Percentiles rank a stretch among this genome's conserved stretches.
These are phyloP conservation scores for Thymus quinquecostatus DNA, from an alignment of 257 asterid species.

Conservation along the genomic window DNA sequence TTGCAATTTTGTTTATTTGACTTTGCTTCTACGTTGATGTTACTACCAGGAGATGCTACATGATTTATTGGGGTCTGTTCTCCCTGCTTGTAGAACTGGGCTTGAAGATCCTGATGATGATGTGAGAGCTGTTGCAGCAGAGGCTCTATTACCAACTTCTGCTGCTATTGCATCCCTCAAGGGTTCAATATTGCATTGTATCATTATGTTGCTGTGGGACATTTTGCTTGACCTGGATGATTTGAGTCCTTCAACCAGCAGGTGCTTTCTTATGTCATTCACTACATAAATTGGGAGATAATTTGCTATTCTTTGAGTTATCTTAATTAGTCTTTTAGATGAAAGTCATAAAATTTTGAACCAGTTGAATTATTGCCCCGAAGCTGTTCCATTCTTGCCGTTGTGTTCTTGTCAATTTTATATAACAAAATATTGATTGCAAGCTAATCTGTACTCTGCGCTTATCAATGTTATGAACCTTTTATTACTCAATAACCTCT, in stretches of 20 bases:
- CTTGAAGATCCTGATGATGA: slow-evolving; percentile 99
- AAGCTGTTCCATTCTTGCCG: slow-evolving; percentile 6
- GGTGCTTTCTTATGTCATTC: slow-evolving; percentile 46
- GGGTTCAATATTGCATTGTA: slow-evolving; percentile 75
- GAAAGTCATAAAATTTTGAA: slow-evolving; percentile 2
- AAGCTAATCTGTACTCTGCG: background rate
- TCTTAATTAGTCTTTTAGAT: background rate
- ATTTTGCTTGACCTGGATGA: slow-evolving; percentile 98
- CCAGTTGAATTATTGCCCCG: background rate
- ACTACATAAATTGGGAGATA: background rate
- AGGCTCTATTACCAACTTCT: slow-evolving; percentile 89
- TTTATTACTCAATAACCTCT: background rate
- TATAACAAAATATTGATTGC: background rate
- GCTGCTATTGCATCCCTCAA: slow-evolving; percentile 78
- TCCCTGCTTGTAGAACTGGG: slow-evolving; percentile 95
- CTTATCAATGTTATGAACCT: background rate
- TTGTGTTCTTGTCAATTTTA: slow-evolving; percentile 1
- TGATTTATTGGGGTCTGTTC: slow-evolving; percentile 73
- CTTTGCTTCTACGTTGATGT: slow-evolving; percentile 26
- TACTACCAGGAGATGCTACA: slow-evolving; percentile 83
- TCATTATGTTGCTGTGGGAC: slow-evolving; percentile 96
- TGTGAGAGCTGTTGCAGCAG: slow-evolving; percentile 99
- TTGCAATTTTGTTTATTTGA: slow-evolving; percentile 31
- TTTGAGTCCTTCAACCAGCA: slow-evolving; percentile 99
- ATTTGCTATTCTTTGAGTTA: background rate